Percentiles rank a stretch among this genome's conserved stretches.
These are phyloP conservation scores for Bjerkandera adusta DNA, from an alignment of 1,284 basidiomycete genomes.

Conservation along the genomic window DNA sequence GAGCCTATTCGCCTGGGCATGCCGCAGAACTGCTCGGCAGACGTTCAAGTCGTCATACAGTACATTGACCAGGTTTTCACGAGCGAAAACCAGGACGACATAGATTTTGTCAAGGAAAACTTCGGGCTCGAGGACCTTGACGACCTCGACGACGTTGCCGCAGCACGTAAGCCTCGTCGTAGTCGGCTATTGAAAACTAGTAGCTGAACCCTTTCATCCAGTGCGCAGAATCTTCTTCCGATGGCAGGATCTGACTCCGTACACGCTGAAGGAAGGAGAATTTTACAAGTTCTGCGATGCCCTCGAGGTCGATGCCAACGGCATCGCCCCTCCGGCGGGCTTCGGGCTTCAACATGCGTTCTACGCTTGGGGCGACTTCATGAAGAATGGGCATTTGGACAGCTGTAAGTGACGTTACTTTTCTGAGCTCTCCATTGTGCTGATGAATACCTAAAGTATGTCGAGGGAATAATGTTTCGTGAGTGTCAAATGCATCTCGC, in stretches of 20 bases:
- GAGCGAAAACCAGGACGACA: constrained; percentile 40
- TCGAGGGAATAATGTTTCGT: constrained; percentile 33
- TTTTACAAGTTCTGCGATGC: constrained; percentile 75
- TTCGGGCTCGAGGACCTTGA: constrained; percentile 57
- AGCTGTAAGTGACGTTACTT: constrained; percentile 31
- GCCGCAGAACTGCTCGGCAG: constrained; percentile 72
- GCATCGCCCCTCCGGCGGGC: constrained; percentile 49
- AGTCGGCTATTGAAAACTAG: background rate
- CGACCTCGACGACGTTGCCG: constrained; percentile 67
- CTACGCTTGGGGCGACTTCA: constrained; percentile 58
- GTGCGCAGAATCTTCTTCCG: constrained; percentile 53
- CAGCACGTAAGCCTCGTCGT: constrained; percentile 41
- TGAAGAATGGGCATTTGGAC: constrained; percentile 43
- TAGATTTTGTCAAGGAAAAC: constrained; percentile 48
- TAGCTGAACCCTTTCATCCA: constrained; percentile 21
- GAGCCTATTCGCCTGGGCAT: constrained; percentile 67
- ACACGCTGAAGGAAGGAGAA: constrained; percentile 32
- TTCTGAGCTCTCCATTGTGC: background rate
- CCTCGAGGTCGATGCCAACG: constrained; percentile 64
- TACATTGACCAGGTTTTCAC: constrained; percentile 60
- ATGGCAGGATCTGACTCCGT: constrained; percentile 58
- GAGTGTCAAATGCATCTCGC: constrained; percentile 40
- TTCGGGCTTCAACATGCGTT: constrained; percentile 67
- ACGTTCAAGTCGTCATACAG: constrained; percentile 62
- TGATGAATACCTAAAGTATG: constrained; percentile 38